Evolutionary conservation across 371 early-diverging fungal genomes (phyloP).

Genomic region (Mortierella sp.): DNA sequence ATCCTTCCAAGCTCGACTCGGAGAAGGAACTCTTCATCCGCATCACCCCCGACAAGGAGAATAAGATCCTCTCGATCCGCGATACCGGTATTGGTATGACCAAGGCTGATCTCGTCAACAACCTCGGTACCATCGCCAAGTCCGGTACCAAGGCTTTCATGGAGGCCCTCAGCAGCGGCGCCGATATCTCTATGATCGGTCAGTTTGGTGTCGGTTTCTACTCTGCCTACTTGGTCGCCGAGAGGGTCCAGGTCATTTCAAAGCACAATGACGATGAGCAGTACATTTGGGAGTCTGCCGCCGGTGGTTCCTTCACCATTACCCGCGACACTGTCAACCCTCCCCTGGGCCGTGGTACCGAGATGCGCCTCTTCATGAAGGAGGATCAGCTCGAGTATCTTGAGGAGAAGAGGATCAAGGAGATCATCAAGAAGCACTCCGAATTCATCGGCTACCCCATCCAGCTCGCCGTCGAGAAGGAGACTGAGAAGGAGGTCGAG

Average conservation of each 20-base stretch:
- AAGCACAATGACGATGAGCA: slow-evolving; percentile 95
- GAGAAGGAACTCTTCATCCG: slow-evolving; percentile 85
- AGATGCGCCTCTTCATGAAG: slow-evolving; percentile 90
- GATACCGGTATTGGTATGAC: slow-evolving; percentile 98
- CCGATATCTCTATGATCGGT: slow-evolving; percentile 94
- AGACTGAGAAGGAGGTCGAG: slow-evolving; percentile 90
- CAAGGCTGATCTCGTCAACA: slow-evolving; percentile 95
- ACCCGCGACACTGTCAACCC: slow-evolving; percentile 82
- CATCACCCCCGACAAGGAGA: slow-evolving; percentile 82
- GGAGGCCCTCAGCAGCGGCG: slow-evolving; percentile 84
- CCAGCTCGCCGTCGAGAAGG: slow-evolving; percentile 85
- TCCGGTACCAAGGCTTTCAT: slow-evolving; percentile 96
- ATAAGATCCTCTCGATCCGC: slow-evolving; percentile 75
- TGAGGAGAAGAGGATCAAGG: slow-evolving; percentile 88
- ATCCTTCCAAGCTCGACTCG: slow-evolving; percentile 80
- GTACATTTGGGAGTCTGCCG: slow-evolving; percentile 95
- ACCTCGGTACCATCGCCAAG: slow-evolving; percentile 96
- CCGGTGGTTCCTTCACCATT: slow-evolving; percentile 93
- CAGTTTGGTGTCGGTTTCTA: slow-evolving; percentile 99
- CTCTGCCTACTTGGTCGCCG: slow-evolving; percentile 96
- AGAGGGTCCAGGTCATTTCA: slow-evolving; percentile 93
- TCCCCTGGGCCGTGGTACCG: slow-evolving; percentile 87
- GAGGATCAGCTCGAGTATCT: slow-evolving; percentile 92
- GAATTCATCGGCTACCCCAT: slow-evolving; percentile 95
- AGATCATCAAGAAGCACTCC: slow-evolving; percentile 95